Conservation (phyloP, 163 green algal genomes). For the Trebouxiophyceae sp. region DNA sequence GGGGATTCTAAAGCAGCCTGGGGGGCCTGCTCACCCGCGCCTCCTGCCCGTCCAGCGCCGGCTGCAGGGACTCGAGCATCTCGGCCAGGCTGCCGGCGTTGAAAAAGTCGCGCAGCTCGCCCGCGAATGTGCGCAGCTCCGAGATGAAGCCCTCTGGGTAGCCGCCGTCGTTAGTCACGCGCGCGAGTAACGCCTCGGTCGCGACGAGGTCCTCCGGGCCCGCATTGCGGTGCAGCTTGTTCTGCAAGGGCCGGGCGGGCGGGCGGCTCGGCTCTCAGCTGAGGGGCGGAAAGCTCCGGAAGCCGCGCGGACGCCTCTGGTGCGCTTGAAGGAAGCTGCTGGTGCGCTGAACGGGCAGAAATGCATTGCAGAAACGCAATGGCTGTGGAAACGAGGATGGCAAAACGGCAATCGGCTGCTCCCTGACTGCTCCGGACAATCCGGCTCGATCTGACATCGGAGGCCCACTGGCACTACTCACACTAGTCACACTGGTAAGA, state of each 20-base stretch:
- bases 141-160: constrained; percentile 59
- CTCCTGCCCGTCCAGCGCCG: constrained; percentile 46
- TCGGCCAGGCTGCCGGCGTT: constrained; percentile 66
- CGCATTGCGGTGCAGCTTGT: constrained; percentile 98
- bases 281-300: too few relatives aligned
- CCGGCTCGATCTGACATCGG: too few relatives aligned
- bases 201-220: constrained; percentile 96
- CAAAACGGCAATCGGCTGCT: too few relatives aligned
- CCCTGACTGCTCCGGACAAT: too few relatives aligned
- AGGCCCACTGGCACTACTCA: too few relatives aligned
- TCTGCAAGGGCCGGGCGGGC: constrained; percentile 46
- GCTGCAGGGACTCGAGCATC: constrained; percentile 44
- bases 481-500: too few relatives aligned
- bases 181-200: constrained; percentile 81
- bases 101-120: constrained; percentile 97
- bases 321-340: too few relatives aligned
- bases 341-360: too few relatives aligned
- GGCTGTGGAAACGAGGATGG: too few relatives aligned
- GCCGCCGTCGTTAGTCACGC: constrained; percentile 51
- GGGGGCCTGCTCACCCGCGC: neutral
- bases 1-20: neutral
- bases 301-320: too few relatives aligned
- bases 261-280: too few relatives aligned
- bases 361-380: too few relatives aligned
- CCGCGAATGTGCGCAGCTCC: constrained; percentile 84